Percentiles rank a stretch among this genome's conserved stretches.
These are phyloP conservation scores for Cladosporium sp. DNA, from an alignment of 2,329 filamentous ascomycete genomes.

Conservation along the genomic window DNA sequence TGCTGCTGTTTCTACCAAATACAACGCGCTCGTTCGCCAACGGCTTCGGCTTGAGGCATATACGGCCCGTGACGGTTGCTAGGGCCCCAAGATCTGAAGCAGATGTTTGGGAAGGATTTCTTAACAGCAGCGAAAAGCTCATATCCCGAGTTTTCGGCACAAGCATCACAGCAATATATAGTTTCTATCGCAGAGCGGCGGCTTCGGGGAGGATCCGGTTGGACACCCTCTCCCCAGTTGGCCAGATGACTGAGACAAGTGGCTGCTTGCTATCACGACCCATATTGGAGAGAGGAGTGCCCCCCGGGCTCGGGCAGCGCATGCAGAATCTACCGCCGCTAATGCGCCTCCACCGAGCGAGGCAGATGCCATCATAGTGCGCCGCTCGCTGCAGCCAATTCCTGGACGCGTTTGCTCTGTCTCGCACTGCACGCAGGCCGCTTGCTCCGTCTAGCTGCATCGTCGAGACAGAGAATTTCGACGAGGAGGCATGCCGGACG, in stretches of 20 bases:
- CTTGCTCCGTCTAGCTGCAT: conserved; percentile 10
- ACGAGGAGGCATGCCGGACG: not conserved
- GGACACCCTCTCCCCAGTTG: not conserved
- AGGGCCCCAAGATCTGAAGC: not conserved
- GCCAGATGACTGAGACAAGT: conserved; percentile 7
- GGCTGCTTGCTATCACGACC: conserved; percentile 10
- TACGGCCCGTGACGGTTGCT: conserved; percentile 6
- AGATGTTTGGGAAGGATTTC: conserved; percentile 1
- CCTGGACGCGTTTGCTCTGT: conserved; percentile 6
- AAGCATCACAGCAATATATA: not conserved
- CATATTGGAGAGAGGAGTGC: not conserved
- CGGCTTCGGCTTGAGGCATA: conserved; percentile 5
- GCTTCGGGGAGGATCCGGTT: conserved; percentile 1
- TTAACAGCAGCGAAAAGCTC: not conserved
- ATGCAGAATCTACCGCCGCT: conserved; percentile 8
- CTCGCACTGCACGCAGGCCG: conserved; percentile 4
- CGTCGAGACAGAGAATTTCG: conserved; percentile 5
- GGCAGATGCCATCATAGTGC: conserved; percentile 5
- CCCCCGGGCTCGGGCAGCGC: not conserved
- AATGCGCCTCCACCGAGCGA: conserved; percentile 11
- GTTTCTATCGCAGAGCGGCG: not conserved
- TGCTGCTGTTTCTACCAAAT: not conserved
- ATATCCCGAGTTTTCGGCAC: not conserved
- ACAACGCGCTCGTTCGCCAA: not conserved
- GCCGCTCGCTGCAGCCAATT: conserved; percentile 7